Conservation (phyloP, 495 filamentous ascomycete species). For the Penicillium mononematosum region DNA sequence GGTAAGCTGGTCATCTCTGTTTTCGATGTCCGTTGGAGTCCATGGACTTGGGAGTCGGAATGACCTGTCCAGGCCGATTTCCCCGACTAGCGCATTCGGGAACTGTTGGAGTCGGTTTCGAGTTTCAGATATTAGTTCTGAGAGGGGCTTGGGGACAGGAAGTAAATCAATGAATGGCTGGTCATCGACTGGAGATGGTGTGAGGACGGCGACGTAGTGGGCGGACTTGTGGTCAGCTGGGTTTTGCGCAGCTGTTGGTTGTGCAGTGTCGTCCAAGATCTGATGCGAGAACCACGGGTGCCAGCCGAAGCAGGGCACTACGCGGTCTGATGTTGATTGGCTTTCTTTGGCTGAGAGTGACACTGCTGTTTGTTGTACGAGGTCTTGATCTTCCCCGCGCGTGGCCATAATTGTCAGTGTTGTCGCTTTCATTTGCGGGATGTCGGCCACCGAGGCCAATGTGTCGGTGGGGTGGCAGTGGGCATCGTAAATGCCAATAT, state of each 20-base stretch:
- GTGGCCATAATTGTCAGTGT: constrained; percentile 88
- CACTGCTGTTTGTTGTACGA: constrained; percentile 69
- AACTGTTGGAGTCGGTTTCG: constrained; percentile 58
- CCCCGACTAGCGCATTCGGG: constrained; percentile 75
- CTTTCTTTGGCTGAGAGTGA: constrained; percentile 33
- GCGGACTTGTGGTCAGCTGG: constrained; percentile 39
- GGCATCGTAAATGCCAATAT: constrained; percentile 80
- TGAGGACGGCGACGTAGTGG: constrained; percentile 74
- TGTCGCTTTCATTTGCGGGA: constrained; percentile 73
- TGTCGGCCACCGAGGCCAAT: constrained; percentile 65
- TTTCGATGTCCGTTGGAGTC: constrained; percentile 51
- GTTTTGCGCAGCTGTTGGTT: constrained; percentile 17
- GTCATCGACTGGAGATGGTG: constrained; percentile 50
- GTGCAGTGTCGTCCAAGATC: constrained; percentile 64
- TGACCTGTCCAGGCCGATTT: constrained; percentile 81
- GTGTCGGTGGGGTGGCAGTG: constrained; percentile 99
- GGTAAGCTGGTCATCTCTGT: constrained; percentile 57
- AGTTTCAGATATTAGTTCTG: constrained; percentile 63
- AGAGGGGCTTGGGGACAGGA: constrained; percentile 69
- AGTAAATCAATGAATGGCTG: constrained; percentile 62
- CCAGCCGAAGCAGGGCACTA: constrained; percentile 93
- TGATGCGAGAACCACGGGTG: constrained; percentile 98
- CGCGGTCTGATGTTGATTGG: constrained; percentile 21
- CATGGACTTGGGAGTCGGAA: constrained; percentile 77
- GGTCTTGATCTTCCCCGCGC: constrained; percentile 77